Percentiles rank a stretch among this genome's conserved stretches.
These are phyloP conservation scores for Silene coronaria DNA, from an alignment of 179 eudicot species.

Conservation along the genomic window DNA sequence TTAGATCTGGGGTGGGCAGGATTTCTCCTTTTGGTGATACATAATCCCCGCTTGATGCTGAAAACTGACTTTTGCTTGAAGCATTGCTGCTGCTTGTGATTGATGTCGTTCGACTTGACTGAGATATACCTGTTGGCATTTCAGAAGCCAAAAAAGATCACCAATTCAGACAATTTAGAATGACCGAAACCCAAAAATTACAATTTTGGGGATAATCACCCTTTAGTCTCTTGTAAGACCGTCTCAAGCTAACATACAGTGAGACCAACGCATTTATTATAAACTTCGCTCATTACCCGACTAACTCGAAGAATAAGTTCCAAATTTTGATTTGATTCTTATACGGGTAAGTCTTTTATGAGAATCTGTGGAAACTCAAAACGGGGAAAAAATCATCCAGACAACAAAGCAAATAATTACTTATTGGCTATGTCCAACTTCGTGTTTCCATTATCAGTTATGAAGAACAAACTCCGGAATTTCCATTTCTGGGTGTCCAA, in stretches of 20 bases:
- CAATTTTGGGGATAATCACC: neutral
- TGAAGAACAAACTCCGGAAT: neutral
- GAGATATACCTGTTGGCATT: slow-evolving; percentile 36
- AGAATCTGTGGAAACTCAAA: too few relatives aligned
- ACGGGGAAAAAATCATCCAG: too few relatives aligned
- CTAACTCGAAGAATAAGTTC: neutral
- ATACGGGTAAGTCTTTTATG: too few relatives aligned
- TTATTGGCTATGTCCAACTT: too few relatives aligned
- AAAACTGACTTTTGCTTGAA: slow-evolving; percentile 55
- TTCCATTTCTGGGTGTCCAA: neutral
- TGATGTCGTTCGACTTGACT: slow-evolving; percentile 45
- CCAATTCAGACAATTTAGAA: neutral
- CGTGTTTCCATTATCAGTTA: too few relatives aligned
- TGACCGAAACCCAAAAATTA: neutral
- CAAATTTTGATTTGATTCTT: too few relatives aligned
- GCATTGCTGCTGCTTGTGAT: slow-evolving; percentile 36
- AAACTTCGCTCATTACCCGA: neutral
- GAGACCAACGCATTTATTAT: neutral
- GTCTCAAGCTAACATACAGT: neutral
- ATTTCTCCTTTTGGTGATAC: slow-evolving; percentile 36
- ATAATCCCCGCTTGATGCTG: slow-evolving; percentile 41
- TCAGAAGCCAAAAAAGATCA: neutral
- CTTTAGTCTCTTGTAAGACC: neutral
- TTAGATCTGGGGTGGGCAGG: slow-evolving; percentile 38
- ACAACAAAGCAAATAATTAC: too few relatives aligned